These are phyloP conservation scores for Kazachstania africana DNA, from an alignment of 805 yeast genomes.

Conservation along the genomic window DNA sequence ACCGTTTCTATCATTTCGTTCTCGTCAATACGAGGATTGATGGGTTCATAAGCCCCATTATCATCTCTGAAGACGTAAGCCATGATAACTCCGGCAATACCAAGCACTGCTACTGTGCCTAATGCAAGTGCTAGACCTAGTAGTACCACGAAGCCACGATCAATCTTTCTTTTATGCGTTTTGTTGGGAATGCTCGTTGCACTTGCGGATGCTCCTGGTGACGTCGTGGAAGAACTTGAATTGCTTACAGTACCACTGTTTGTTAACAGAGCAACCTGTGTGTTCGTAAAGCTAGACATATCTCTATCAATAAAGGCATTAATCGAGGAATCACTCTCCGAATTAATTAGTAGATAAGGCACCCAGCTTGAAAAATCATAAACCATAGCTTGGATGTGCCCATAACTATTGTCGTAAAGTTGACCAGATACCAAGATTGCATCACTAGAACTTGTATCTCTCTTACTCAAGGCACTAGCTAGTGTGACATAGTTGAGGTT, in stretches of 20 bases:
- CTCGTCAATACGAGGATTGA: conserved; percentile 47
- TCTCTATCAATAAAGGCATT: conserved; percentile 27
- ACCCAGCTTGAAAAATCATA: conserved; percentile 17
- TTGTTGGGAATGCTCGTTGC: conserved; percentile 6
- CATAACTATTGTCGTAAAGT: conserved; percentile 26
- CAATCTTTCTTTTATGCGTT: conserved; percentile 16
- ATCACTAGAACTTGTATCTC: background rate
- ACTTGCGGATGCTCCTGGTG: conserved; percentile 8
- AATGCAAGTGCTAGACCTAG: conserved; percentile 58
- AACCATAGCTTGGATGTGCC: conserved; percentile 14
- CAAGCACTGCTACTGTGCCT: conserved; percentile 34
- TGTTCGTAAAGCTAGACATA: conserved; percentile 22
- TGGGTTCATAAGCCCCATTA: conserved; percentile 32
- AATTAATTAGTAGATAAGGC: conserved; percentile 11
- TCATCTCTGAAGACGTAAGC: conserved; percentile 28
- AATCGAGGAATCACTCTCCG: conserved; percentile 18
- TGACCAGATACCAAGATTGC: conserved; percentile 30
- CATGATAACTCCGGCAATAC: conserved; percentile 28
- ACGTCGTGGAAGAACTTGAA: conserved; percentile 7
- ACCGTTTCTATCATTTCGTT: conserved; percentile 49
- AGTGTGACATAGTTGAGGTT: conserved; percentile 1
- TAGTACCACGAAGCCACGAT: conserved; percentile 54
- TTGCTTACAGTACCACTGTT: conserved; percentile 6
- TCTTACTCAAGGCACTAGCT: background rate
- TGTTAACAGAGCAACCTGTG: conserved; percentile 15